A percentile compares a stretch with the other conserved stretches of the same genome.
Evolutionary conservation across 805 yeast species (phyloP).

Genomic region (Pichia membranifaciens): DNA sequence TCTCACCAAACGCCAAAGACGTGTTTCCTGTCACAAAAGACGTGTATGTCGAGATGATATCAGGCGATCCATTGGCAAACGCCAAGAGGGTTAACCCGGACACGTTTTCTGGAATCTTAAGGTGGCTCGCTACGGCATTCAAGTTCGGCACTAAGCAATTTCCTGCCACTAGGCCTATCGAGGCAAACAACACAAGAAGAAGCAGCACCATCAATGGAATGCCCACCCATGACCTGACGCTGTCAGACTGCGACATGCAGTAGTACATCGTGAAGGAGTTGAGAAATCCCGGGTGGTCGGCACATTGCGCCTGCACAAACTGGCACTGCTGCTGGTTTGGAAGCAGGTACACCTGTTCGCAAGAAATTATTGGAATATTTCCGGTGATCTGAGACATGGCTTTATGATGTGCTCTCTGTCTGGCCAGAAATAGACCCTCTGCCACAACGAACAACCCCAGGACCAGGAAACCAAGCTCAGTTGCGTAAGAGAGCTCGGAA

Average conservation of each 20-base stretch:
- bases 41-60: constrained; percentile 75
- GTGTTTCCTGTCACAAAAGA: constrained; percentile 68
- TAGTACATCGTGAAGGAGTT: constrained; percentile 29
- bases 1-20: constrained; percentile 79
- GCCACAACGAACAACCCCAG: too few relatives aligned
- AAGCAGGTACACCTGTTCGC: constrained; percentile 11
- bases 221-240: constrained; percentile 15
- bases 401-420: too few relatives aligned
- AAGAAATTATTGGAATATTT: constrained; percentile 3
- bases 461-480: too few relatives aligned
- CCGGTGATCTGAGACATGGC: neutral
- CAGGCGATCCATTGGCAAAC: constrained; percentile 91
- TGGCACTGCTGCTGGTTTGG: constrained; percentile 24
- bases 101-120: constrained; percentile 69
- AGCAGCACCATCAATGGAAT: constrained; percentile 20
- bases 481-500: too few relatives aligned
- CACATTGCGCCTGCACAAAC: constrained; percentile 27
- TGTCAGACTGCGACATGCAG: constrained; percentile 19
- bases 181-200: constrained; percentile 44
- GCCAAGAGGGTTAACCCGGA: constrained; percentile 88
- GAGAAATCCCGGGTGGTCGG: constrained; percentile 24
- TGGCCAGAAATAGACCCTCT: too few relatives aligned
- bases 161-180: constrained; percentile 77
- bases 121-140: constrained; percentile 55
- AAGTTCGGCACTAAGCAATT: constrained; percentile 81